phyloP scores from a whole-genome alignment of 2,329 filamentous ascomycete species.

The Gnomoniopsis smithogilvyi region DNA sequence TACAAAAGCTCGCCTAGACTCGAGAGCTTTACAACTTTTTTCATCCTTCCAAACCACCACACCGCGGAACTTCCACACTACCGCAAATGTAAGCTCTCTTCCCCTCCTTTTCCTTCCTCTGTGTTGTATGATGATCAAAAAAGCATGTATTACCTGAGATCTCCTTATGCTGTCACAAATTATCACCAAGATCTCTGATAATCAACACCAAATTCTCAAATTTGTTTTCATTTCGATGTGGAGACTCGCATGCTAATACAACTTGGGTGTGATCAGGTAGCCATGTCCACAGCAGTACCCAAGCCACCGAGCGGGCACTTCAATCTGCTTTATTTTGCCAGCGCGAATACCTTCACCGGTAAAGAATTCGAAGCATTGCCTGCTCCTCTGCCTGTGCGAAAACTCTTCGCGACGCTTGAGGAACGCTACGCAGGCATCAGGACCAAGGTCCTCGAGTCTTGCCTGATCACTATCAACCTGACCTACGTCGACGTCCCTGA shows the following conservation, averaged over 20 bases:
- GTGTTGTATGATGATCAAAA: conserved; percentile 29
- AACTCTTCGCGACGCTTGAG: conserved; percentile 68
- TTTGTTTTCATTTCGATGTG: conserved; percentile 6
- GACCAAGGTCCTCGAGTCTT: conserved; percentile 65
- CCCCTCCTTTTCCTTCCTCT: not conserved
- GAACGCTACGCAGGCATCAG: conserved; percentile 66
- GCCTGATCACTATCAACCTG: conserved; percentile 75
- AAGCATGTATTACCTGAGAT: conserved; percentile 43
- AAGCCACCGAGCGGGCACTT: conserved; percentile 64
- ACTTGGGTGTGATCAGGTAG: conserved; percentile 9
- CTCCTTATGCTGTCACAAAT: conserved; percentile 50
- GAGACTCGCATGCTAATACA: conserved; percentile 22
- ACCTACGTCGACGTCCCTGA: conserved; percentile 71
- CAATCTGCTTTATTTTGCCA: conserved; percentile 78
- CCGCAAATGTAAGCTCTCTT: conserved; percentile 28
- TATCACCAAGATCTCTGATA: conserved; percentile 74
- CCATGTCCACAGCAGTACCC: conserved; percentile 29
- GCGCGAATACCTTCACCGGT: conserved; percentile 67
- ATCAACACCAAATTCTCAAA: conserved; percentile 12
- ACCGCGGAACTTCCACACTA: not conserved
- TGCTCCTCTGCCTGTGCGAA: conserved; percentile 60
- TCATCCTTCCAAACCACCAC: not conserved
- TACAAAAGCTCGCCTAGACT: conserved; percentile 1
- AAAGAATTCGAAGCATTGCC: conserved; percentile 63
- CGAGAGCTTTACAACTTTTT: not conserved